Percentiles rank a stretch among this genome's conserved stretches.
Evolutionary conservation across 2,329 filamentous ascomycete genomes (phyloP).

Genomic region (Colletotrichum cuscutae): DNA sequence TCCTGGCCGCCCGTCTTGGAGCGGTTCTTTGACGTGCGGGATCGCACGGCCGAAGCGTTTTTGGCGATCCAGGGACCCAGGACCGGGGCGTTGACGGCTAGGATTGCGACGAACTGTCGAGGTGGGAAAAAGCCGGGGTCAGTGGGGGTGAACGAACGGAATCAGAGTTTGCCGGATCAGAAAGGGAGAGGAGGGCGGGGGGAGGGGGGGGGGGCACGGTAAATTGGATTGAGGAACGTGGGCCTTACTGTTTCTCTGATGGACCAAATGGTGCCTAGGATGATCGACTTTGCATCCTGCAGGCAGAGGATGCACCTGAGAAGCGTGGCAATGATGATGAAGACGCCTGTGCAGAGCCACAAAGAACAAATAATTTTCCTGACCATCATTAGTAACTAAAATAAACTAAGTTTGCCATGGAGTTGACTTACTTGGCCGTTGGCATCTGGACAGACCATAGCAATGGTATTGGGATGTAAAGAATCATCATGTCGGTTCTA

Average conservation of each 20-base stretch:
- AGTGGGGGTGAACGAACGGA: neutral
- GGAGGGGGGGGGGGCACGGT: neutral
- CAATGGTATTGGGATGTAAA: conserved; percentile 39
- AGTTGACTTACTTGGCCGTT: conserved; percentile 29
- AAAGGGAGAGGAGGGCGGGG: neutral
- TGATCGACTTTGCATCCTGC: conserved; percentile 37
- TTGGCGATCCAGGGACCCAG: conserved; percentile 40
- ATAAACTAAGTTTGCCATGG: neutral
- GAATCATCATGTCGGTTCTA: conserved; percentile 39
- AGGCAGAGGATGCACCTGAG: conserved; percentile 38
- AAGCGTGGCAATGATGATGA: conserved; percentile 42
- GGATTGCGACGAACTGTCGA: conserved; percentile 39
- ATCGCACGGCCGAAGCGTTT: conserved; percentile 28
- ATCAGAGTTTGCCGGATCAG: conserved; percentile 1
- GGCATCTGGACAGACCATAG: conserved; percentile 39
- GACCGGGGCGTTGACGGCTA: conserved; percentile 39
- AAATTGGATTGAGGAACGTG: conserved; percentile 9
- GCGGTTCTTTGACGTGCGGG: conserved; percentile 24
- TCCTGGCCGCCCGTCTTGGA: conserved; percentile 21
- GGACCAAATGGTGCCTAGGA: conserved; percentile 41
- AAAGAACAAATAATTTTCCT: conserved; percentile 41
- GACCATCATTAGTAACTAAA: neutral
- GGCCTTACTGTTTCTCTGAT: conserved; percentile 41
- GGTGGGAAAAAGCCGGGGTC: neutral
- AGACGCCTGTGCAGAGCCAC: conserved; percentile 40